phyloP scores from a whole-genome alignment of 2,329 filamentous ascomycete species.

The Aspergillus fijiensis region DNA sequence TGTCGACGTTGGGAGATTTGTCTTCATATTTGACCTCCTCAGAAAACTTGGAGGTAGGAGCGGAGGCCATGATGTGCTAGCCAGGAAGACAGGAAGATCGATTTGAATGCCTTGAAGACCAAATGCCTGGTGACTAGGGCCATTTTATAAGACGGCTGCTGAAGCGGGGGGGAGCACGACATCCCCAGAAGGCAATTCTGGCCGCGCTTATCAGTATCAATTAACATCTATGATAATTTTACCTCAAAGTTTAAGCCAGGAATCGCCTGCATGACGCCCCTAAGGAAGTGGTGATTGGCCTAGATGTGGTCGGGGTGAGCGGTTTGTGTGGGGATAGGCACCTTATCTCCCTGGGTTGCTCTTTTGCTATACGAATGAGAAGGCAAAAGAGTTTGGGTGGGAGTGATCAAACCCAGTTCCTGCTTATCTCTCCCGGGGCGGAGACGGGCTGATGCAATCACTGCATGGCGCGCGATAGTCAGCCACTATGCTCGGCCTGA shows the following conservation, averaged over 20 bases:
- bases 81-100: background rate
- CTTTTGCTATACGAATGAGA: background rate
- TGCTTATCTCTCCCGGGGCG: background rate
- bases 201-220: background rate
- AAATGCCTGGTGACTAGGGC: background rate
- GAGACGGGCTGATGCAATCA: background rate
- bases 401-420: background rate
- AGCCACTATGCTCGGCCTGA: conserved; percentile 1
- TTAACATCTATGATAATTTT: background rate
- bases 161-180: background rate
- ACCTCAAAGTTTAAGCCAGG: background rate
- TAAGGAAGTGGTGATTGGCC: background rate
- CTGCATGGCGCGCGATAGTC: conserved; percentile 1
- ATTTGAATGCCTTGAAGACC: background rate
- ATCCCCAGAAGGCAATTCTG: background rate
- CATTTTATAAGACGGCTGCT: background rate
- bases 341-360: background rate
- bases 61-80: conserved; percentile 7
- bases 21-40: conserved; percentile 11
- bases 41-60: conserved; percentile 10
- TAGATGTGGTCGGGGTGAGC: background rate
- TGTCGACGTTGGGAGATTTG: conserved; percentile 1
- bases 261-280: background rate
- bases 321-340: background rate
- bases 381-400: background rate